phyloP scores from a whole-genome alignment of 140 eudicot species.

The Oenanthe javanica region DNA sequence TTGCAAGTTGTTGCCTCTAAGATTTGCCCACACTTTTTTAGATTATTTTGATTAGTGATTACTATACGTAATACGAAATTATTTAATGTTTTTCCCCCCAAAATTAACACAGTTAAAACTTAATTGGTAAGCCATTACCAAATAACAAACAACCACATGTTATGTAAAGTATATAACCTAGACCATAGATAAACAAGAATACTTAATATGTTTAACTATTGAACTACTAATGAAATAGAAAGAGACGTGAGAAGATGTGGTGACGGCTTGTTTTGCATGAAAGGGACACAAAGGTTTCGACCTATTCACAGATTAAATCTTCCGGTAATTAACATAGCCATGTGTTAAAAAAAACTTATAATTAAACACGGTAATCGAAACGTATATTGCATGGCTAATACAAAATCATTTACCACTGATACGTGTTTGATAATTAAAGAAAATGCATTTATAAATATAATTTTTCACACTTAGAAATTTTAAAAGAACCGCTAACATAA shows the following conservation, averaged over 20 bases:
- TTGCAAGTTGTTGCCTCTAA: constrained; percentile 6
- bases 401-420: neutral
- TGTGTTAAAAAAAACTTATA: neutral
- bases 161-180: neutral
- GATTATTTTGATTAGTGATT: neutral
- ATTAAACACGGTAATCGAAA: neutral
- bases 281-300: neutral
- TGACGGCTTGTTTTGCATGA: constrained; percentile 17
- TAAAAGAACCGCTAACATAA: too few species aligned
- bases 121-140: neutral
- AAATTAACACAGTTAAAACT: neutral
- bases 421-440: neutral
- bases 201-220: neutral
- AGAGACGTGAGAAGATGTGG: constrained; percentile 1
- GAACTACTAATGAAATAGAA: neutral
- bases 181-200: constrained; percentile 2
- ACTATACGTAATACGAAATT: neutral
- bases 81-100: neutral
- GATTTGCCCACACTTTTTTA: constrained; percentile 6
- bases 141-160: constrained; percentile 3
- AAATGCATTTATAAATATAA: neutral
- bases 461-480: neutral
- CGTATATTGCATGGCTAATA: neutral
- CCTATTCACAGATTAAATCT: neutral
- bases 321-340: neutral